Evolutionary conservation across 768 basidiomycete species (phyloP).

Genomic region (Dentipellis fragilis): DNA sequence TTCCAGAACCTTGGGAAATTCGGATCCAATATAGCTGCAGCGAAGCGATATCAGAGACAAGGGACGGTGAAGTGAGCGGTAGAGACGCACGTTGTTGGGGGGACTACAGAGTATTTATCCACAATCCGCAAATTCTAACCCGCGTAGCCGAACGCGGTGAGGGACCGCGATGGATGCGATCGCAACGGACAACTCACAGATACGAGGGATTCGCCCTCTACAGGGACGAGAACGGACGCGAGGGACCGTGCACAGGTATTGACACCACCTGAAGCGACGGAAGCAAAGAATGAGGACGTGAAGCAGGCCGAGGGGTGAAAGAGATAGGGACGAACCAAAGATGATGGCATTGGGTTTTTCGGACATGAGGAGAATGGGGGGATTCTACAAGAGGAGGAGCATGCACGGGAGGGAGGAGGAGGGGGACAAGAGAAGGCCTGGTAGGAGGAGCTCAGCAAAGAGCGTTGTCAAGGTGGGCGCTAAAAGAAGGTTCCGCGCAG

Average conservation of each 20-base stretch:
- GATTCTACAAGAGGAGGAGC: neutral
- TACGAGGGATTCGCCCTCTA: constrained; percentile 59
- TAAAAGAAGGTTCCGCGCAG: neutral
- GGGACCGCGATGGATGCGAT: constrained; percentile 1
- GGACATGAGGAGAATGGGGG: constrained; percentile 21
- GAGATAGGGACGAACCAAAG: constrained; percentile 44
- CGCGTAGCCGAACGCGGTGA: constrained; percentile 4
- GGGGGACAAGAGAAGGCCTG: neutral
- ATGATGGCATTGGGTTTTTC: constrained; percentile 61
- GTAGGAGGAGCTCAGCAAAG: constrained; percentile 2
- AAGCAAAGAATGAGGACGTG: constrained; percentile 4
- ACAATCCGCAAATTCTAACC: constrained; percentile 59
- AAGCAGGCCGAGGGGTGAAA: constrained; percentile 5
- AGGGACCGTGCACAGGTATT: constrained; percentile 73
- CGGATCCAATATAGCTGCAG: constrained; percentile 63
- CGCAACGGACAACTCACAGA: constrained; percentile 38
- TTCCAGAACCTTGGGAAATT: constrained; percentile 61
- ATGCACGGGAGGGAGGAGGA: neutral
- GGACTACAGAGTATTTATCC: constrained; percentile 63
- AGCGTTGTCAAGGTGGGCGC: no score
- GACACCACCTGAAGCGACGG: constrained; percentile 49
- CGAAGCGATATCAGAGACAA: constrained; percentile 3
- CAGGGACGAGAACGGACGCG: constrained; percentile 55
- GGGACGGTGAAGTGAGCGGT: constrained; percentile 15
- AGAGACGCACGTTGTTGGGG: constrained; percentile 58